Percentiles rank a stretch among this genome's conserved stretches.
These are phyloP conservation scores for Haplosporangium sp. DNA, from an alignment of 371 early-diverging fungal genomes.

Conservation along the genomic window DNA sequence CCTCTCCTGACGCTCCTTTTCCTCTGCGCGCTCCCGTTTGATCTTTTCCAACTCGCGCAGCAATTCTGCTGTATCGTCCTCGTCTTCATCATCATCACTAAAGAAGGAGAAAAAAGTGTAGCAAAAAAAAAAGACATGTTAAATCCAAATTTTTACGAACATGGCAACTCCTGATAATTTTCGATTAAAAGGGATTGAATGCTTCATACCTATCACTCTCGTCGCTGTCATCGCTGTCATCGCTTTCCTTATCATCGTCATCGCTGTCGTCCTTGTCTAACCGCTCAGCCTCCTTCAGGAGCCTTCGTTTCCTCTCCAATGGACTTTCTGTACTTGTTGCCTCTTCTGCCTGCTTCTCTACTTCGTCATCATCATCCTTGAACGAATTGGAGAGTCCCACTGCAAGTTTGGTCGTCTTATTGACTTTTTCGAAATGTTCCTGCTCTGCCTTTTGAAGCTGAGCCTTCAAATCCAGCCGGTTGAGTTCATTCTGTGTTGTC, in stretches of 20 bases:
- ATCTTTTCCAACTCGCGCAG: slow-evolving; percentile 95
- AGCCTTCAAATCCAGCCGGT: slow-evolving; percentile 70
- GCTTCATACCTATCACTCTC: slow-evolving; percentile 44
- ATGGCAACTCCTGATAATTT: no score
- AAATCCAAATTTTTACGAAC: neutral
- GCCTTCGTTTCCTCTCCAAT: slow-evolving; percentile 54
- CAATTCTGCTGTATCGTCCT: slow-evolving; percentile 93
- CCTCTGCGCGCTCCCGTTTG: slow-evolving; percentile 92
- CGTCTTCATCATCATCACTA: slow-evolving; percentile 76
- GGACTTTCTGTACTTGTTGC: slow-evolving; percentile 54
- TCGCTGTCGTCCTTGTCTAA: slow-evolving; percentile 77
- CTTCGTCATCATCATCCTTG: slow-evolving; percentile 48
- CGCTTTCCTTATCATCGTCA: slow-evolving; percentile 56
- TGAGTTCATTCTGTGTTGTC: slow-evolving; percentile 76
- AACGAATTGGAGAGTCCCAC: slow-evolving; percentile 31
- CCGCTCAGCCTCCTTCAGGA: slow-evolving; percentile 54
- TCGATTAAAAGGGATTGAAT: neutral
- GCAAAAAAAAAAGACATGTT: neutral
- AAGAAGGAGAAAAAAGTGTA: neutral
- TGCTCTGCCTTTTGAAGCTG: slow-evolving; percentile 78
- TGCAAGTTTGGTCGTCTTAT: slow-evolving; percentile 35
- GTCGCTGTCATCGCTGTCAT: slow-evolving; percentile 28
- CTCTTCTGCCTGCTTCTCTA: slow-evolving; percentile 29
- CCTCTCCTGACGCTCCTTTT: slow-evolving; percentile 83
- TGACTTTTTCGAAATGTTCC: slow-evolving; percentile 68